Base-by-base conservation (phyloP, 371 early-diverging fungal genomes). In the Mucor velutinosus region DNA sequence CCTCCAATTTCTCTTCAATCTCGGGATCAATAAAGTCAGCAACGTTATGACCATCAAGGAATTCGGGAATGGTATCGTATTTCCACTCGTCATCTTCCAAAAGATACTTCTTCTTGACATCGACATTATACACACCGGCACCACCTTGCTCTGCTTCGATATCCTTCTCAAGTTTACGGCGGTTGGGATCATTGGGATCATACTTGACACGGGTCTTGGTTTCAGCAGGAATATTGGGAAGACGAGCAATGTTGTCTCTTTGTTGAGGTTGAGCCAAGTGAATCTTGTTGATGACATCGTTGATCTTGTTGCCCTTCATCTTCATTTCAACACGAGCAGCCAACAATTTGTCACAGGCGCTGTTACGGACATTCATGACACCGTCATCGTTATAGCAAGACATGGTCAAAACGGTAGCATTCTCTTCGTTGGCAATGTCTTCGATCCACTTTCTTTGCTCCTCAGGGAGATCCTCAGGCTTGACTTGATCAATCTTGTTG, bases 31-130 rank as follows among this genome's bases (percentile, higher is more conserved):
- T 86, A 81, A 99, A 99, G 87, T 99, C 99, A 41, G 97, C 95
- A 45, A 99, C 91, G 86, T 99, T 99, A 87, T 97, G 97, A 75
- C 99, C 99, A 76, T 99, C 95, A 90, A 95, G 92, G 83, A 99
- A 96, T 85, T 99, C 99, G 51, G 99, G 99, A 66, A 99, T 97
- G 57, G 84, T 82, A 80, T 99, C 99, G 81, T 99, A 92, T 83
- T 96, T 99, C 98, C 99, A 98, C 37, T 98, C 98, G 59, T 89
- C 89, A 62, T 93, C 79, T 23, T 79, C 88, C 65, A 97, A 87
- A 72, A 90, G 53, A 84, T 99, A 98, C 61, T 82, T 82, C 86
- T 93, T 95, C 85, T 96, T 94, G 70, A 97, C 85, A 73, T 99
- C 94, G 45, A 95, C 90, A 75, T 87, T 96, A 84, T 91, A 97